A percentile compares a stretch with the other conserved stretches of the same genome.
Evolutionary conservation across 2,329 filamentous ascomycete species (phyloP).

Genomic region (Ophiostoma australiae): DNA sequence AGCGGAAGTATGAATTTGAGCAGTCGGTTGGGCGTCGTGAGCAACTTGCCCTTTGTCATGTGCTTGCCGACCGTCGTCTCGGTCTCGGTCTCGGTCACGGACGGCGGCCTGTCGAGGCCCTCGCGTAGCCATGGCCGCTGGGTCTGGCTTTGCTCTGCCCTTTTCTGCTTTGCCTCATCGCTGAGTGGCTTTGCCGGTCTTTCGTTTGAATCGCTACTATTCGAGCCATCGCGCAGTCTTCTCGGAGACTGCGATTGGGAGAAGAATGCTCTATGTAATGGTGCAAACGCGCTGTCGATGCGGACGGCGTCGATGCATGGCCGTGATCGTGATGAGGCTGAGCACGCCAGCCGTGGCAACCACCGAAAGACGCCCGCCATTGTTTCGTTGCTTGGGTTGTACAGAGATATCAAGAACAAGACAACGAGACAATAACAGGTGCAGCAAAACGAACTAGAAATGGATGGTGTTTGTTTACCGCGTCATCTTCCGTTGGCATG

Average conservation of each 20-base stretch:
- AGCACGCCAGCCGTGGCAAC: background rate
- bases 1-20: slow-evolving; percentile 77
- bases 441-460: background rate
- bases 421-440: background rate
- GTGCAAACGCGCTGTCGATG: background rate
- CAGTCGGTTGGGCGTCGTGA: slow-evolving; percentile 74
- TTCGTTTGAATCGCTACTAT: background rate
- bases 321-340: background rate
- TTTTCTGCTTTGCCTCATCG: slow-evolving; percentile 1
- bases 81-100: background rate
- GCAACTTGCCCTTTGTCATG: slow-evolving; percentile 57
- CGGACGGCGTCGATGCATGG: background rate
- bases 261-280: background rate
- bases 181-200: background rate
- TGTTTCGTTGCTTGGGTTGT: background rate
- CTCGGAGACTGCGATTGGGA: background rate
- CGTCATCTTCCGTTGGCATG: background rate
- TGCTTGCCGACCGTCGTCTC: background rate
- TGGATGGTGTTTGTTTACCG: background rate
- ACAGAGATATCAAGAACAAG: background rate
- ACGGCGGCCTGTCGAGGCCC: background rate
- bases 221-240: background rate
- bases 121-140: background rate
- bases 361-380: slow-evolving; percentile 12
- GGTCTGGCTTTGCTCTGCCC: background rate